phyloP scores from a whole-genome alignment of 169 alveolate species.

The Plasmodium fragile region DNA sequence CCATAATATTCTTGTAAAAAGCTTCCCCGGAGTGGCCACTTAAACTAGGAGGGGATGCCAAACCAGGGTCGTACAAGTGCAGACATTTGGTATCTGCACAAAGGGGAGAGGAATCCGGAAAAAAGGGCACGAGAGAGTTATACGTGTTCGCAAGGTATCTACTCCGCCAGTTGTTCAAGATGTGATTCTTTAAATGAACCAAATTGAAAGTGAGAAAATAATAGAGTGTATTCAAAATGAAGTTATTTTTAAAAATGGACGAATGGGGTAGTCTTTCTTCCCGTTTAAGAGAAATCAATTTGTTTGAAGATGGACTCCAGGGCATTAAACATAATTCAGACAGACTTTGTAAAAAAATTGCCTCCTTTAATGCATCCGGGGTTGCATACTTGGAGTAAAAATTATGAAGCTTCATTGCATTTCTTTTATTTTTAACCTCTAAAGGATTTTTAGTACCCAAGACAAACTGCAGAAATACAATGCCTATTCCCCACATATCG shows the following conservation, averaged over 20 bases:
- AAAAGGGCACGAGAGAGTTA: slow-evolving; percentile 14
- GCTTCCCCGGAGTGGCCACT: background rate
- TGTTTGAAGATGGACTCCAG: slow-evolving; percentile 15
- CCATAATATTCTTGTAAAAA: background rate
- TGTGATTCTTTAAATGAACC: slow-evolving; percentile 13
- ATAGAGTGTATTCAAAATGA: slow-evolving; percentile 12
- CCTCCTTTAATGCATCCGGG: slow-evolving; percentile 36
- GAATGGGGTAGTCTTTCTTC: background rate
- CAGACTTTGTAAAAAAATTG: slow-evolving; percentile 58
- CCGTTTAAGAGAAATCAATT: background rate
- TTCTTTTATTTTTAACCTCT: slow-evolving; percentile 69
- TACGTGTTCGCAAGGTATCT: slow-evolving; percentile 6
- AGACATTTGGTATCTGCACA: slow-evolving; percentile 45
- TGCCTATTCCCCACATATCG: slow-evolving; percentile 75
- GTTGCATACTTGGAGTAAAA: slow-evolving; percentile 59
- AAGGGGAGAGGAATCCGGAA: slow-evolving; percentile 21
- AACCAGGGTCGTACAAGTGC: background rate
- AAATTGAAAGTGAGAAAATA: background rate
- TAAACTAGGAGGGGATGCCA: background rate
- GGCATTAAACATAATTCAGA: slow-evolving; percentile 60
- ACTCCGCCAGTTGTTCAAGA: background rate
- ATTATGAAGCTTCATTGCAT: slow-evolving; percentile 14
- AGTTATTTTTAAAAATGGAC: slow-evolving; percentile 23
- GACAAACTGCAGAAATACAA: slow-evolving; percentile 53
- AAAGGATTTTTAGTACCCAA: slow-evolving; percentile 70